A percentile compares a stretch with the other conserved stretches of the same genome.
These are phyloP conservation scores for Amphibolis antarctica DNA, from an alignment of 106 monocot genomes.

Conservation along the genomic window DNA sequence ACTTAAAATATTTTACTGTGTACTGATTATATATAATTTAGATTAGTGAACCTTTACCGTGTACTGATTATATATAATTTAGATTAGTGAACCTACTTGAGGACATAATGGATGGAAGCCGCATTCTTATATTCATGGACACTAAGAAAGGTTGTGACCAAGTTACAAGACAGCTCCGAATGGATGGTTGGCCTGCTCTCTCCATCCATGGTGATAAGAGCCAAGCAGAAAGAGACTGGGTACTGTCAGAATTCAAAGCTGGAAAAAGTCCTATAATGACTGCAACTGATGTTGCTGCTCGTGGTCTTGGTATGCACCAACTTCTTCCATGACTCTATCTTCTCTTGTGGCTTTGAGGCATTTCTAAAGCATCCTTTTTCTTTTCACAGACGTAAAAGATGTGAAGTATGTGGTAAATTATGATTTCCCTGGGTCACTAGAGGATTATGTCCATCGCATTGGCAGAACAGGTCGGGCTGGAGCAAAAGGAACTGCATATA, in stretches of 20 bases:
- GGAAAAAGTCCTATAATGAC: slow-evolving; percentile 98
- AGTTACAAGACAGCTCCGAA: slow-evolving; percentile 77
- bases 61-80: neutral
- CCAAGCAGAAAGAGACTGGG: slow-evolving; percentile 97
- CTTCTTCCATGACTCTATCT: neutral
- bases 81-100: slow-evolving; percentile 88
- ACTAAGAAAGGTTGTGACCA: slow-evolving; percentile 94
- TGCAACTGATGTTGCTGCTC: slow-evolving; percentile 97
- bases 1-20: neutral
- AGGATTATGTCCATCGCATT: slow-evolving; percentile 94
- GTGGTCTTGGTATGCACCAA: slow-evolving; percentile 65
- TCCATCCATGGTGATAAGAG: slow-evolving; percentile 97
- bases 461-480: slow-evolving; percentile 87
- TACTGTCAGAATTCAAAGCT: slow-evolving; percentile 91
- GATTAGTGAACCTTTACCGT: slow-evolving; percentile 85
- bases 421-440: slow-evolving; percentile 91
- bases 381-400: slow-evolving; percentile 82
- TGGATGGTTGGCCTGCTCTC: slow-evolving; percentile 91
- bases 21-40: slow-evolving; percentile 9
- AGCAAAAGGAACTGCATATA: slow-evolving; percentile 91
- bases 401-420: slow-evolving; percentile 96
- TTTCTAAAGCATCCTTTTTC: neutral
- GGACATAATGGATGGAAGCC: slow-evolving; percentile 96
- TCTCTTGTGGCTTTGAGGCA: neutral
- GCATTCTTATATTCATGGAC: slow-evolving; percentile 90